phyloP scores from a whole-genome alignment of 768 basidiomycete species.

The Collybiopsis luxurians region DNA sequence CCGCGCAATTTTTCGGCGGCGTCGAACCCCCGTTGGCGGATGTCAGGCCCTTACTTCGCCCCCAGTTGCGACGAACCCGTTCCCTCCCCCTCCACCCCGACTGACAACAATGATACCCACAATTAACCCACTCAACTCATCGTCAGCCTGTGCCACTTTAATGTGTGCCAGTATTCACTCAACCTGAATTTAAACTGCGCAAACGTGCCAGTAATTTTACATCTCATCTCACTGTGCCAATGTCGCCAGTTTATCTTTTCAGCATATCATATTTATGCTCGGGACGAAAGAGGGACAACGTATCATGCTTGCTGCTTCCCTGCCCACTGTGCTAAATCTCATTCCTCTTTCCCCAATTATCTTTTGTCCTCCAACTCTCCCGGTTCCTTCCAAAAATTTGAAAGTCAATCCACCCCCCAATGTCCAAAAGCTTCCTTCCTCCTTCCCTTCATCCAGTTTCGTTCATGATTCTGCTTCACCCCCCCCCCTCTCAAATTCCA shows the following conservation, averaged over 20 bases:
- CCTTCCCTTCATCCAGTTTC: background rate
- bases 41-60: background rate
- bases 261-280: constrained; percentile 5
- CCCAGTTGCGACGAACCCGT: constrained; percentile 4
- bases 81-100: constrained; percentile 6
- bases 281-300: background rate
- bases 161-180: no score
- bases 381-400: background rate
- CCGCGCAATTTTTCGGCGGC: background rate
- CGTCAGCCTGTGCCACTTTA: no score
- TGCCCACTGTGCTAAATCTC: background rate
- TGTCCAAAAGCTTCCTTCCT: background rate
- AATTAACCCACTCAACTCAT: background rate
- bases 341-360: background rate
- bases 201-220: background rate
- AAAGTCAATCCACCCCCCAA: background rate
- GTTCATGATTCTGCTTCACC: background rate
- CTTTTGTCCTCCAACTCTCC: background rate
- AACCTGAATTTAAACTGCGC: background rate
- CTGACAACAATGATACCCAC: background rate
- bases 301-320: background rate
- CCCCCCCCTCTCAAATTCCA: background rate
- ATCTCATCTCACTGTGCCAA: no score
- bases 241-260: background rate
- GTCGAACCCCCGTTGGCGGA: background rate